Base-by-base conservation (phyloP, 805 yeast species). In the Starmerella gropengiesseri region DNA sequence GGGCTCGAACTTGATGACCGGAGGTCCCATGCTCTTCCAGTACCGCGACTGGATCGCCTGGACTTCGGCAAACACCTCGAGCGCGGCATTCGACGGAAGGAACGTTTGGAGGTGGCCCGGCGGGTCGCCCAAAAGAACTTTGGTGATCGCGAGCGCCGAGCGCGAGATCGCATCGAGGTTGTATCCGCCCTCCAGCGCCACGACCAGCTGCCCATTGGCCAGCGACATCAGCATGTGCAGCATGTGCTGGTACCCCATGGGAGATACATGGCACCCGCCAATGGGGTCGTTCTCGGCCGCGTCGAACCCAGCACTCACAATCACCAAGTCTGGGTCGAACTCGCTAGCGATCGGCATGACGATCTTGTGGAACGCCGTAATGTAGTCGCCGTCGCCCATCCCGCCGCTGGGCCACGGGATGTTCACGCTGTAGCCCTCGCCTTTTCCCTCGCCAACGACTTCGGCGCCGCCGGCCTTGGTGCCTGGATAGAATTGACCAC, bases 221-320 rank as follows among this genome's bases (percentile, higher is more conserved):
- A 91, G 64, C 30, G 84, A 75, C 62, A 87, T 87, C 50, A 91
- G 67, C 77, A 78, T 71, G 57, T 86, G 94, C 4, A 96, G 83
- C 95, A 91, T 86, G 50, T 86, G 87, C 7, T 95, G 96, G 60
- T 91, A 91, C 12, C 95, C 95, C 29, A 86, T 81, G 2, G 98
- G 98, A 0, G 95, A 73, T 2, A 91, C 94, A 59, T 84, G 93
- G 60, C 96, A 91, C 36, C 89, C 94, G 9, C 98, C 99, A 49
- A 91, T 83, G 45, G 85, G 79, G 62, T 91, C 99, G 46, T 97
- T 97, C 55, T 84, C 95, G 1, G 99, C 99, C 17, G 98, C 98
- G 64, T 91, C 99, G 55, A 91, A 91, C 0, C 99, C 99, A 0
- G 97, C 78, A 16, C 95, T 83, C 25, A 91, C 78, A 27, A 91